A percentile compares a stretch with the other conserved stretches of the same genome.
These are phyloP conservation scores for Castanospermum australe DNA, from an alignment of 306 rosid genomes.

Conservation along the genomic window DNA sequence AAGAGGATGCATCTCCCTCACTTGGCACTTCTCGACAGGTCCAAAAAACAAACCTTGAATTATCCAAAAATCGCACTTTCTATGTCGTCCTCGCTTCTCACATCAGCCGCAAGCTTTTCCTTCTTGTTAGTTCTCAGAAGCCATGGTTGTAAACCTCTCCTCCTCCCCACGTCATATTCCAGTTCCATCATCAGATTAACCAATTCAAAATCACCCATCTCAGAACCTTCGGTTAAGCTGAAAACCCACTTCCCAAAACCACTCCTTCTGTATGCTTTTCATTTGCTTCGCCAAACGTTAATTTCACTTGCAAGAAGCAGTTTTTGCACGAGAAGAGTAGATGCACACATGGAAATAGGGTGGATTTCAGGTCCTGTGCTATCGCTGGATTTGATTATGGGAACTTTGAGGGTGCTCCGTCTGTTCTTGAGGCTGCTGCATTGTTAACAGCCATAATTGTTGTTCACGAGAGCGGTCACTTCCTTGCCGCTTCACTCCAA, in stretches of 20 bases:
- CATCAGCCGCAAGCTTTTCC: too few relatives aligned
- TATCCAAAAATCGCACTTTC: too few relatives aligned
- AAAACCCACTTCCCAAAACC: conserved; percentile 66
- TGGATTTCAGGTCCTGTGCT: conserved; percentile 58
- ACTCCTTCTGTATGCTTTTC: conserved; percentile 31
- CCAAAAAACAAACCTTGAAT: too few relatives aligned
- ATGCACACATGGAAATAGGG: conserved; percentile 42
- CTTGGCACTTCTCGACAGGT: too few relatives aligned
- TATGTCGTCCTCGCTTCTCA: too few relatives aligned
- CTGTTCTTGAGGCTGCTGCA: conserved; percentile 83
- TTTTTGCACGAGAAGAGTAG: conserved; percentile 34
- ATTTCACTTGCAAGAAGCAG: conserved; percentile 42
- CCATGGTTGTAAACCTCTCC: conserved; percentile 75
- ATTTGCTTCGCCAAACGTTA: conserved; percentile 40
- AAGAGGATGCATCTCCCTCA: too few relatives aligned
- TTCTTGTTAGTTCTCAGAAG: neutral
- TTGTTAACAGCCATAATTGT: conserved; percentile 87
- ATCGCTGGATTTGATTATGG: conserved; percentile 66
- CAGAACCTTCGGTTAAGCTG: conserved; percentile 40
- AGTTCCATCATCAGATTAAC: conserved; percentile 49
- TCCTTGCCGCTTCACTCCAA: conserved; percentile 91
- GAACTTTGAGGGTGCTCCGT: conserved; percentile 82
- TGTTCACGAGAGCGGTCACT: conserved; percentile 97
- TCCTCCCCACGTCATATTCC: conserved; percentile 54
- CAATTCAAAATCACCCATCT: conserved; percentile 52